A percentile compares a stretch with the other conserved stretches of the same genome.
phyloP scores from a whole-genome alignment of 768 basidiomycete genomes.

The Russula emetica region DNA sequence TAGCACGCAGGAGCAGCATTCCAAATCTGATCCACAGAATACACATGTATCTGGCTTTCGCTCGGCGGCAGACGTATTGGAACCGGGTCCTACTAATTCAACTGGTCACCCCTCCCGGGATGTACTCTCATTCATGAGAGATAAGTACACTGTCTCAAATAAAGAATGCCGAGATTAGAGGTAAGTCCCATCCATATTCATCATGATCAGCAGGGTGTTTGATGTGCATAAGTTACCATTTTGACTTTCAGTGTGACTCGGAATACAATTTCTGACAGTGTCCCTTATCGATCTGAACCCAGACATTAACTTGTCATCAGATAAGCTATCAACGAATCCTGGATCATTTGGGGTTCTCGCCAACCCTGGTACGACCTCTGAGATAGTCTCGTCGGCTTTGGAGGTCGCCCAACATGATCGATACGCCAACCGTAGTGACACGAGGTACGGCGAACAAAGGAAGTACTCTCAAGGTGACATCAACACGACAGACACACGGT shows the following conservation, averaged over 20 bases:
- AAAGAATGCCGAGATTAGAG: not conserved
- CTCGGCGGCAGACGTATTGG: not conserved
- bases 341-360: too few species aligned
- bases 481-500: not conserved
- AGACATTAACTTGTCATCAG: not conserved
- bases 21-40: not conserved
- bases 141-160: not conserved
- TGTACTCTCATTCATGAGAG: not conserved
- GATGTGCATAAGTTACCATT: not conserved
- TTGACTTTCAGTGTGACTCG: too few species aligned
- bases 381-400: not conserved
- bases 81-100: not conserved
- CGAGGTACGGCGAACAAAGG: not conserved
- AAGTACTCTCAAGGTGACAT: not conserved
- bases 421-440: not conserved
- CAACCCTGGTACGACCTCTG: not conserved
- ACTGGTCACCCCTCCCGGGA: not conserved
- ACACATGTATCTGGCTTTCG: conserved; percentile 3
- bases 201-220: not conserved
- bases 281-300: not conserved
- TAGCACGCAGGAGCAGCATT: not conserved
- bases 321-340: not conserved
- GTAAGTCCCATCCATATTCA: not conserved
- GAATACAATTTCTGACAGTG: not conserved
- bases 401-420: not conserved